Base-by-base conservation (phyloP, 2,329 filamentous ascomycete species). In the Fusarium sp. region DNA sequence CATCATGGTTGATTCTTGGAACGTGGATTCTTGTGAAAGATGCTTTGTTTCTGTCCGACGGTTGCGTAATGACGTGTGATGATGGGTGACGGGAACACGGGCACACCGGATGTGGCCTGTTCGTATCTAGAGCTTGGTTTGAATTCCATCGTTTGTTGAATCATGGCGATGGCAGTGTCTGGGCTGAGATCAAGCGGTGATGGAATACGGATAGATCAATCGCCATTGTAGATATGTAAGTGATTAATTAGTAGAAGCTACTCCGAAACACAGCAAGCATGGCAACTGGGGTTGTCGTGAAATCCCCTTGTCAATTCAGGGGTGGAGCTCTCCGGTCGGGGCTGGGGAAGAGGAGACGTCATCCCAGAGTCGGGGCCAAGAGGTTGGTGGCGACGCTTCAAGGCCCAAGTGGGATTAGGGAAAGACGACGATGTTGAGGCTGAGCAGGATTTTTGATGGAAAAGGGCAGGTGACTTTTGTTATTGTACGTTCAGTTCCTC, bases 381-480 rank as follows among this genome's bases (percentile, higher is more conserved):
- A 50, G 65, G 48, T 27, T 9, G 45, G 52, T 54, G 67, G 65
- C 63, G 73, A 75, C 70, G 61, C 70, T 68, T 20, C 18, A 20
- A 57, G 14, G 29, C 50, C 50, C 33, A 61, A 65, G 62, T 58
- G 63, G 50, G 35, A n/a, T 29, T 39, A 62, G 60, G 63, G 18
- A 31, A 69, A 39, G 59, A 64, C 64, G 60, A 74, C 63, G 59
- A 68, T 16, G 39, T 63, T 63, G 73, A 73, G 73, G 72, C 73
- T 75, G 35, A 75, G 69, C 60, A 70, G 59, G 35, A 29, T 67
- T 59, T 35, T 33, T 37, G 52, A 57, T 24, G 54, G 27, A 54
- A 58, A 10, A 45, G 39, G 61, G 45, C 61, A 72, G 41, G 71
- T 48, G 45, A 65, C 59, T 48, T 48, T 27, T n/a, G 10, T 50